Conservation (phyloP, 805 yeast genomes). For the Ogataea saltuana region DNA sequence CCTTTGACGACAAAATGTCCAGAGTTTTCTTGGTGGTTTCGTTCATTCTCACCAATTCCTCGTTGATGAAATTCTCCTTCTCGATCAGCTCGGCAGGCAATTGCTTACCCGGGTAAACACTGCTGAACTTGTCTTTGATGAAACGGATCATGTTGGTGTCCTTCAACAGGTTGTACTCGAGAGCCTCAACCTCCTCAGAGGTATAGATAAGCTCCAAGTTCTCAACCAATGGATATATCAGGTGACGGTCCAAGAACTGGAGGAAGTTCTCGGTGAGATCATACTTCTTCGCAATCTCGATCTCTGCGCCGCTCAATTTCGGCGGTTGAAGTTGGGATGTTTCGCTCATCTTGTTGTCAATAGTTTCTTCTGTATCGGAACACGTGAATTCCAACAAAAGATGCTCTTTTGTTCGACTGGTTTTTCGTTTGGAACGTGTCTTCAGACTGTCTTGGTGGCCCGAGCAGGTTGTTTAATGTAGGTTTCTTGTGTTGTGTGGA, state of each 20-base stretch:
- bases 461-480: no score
- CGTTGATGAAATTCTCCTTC: conserved; percentile 43
- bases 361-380: no score
- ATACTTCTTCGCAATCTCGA: conserved; percentile 46
- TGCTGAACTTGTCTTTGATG: conserved; percentile 44
- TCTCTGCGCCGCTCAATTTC: conserved; percentile 35
- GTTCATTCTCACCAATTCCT: conserved; percentile 40
- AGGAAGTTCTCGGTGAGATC: conserved; percentile 56
- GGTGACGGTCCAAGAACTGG: conserved; percentile 63
- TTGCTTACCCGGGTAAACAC: conserved; percentile 40
- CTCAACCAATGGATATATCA: conserved; percentile 54
- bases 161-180: conserved; percentile 54
- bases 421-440: no score
- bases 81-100: conserved; percentile 44
- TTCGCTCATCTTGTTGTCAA: conserved; percentile 4
- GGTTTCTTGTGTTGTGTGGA: conserved; percentile 6
- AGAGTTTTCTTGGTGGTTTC: conserved; percentile 47
- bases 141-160: conserved; percentile 59
- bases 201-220: conserved; percentile 45
- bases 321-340: conserved; percentile 12
- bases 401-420: neutral
- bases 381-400: neutral
- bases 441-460: no score
- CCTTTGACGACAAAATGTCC: conserved; percentile 47
- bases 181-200: conserved; percentile 41